Evolutionary conservation across 2,329 filamentous ascomycete genomes (phyloP).

Genomic region (Waltergamsia citrina): DNA sequence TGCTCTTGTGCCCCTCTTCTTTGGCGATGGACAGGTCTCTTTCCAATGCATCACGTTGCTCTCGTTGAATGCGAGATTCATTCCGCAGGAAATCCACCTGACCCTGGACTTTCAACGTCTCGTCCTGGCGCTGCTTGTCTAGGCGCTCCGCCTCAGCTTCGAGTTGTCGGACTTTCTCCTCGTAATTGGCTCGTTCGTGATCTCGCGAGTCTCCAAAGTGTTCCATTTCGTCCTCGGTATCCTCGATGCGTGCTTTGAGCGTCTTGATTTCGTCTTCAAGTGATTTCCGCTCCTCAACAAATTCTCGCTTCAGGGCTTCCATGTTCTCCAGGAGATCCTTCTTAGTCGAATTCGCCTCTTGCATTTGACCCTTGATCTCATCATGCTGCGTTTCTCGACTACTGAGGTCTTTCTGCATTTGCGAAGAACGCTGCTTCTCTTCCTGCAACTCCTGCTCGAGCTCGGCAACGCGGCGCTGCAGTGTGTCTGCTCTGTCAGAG

Average conservation of each 20-base stretch:
- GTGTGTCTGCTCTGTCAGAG: constrained; percentile 34
- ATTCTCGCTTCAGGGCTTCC: constrained; percentile 83
- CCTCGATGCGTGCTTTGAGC: constrained; percentile 70
- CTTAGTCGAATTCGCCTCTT: constrained; percentile 87
- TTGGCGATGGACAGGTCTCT: constrained; percentile 44
- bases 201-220: constrained; percentile 74
- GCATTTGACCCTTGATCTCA: constrained; percentile 58
- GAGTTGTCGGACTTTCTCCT: constrained; percentile 58
- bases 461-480: constrained; percentile 41
- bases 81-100: constrained; percentile 55
- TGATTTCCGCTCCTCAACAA: constrained; percentile 72
- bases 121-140: constrained; percentile 46
- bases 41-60: constrained; percentile 50
- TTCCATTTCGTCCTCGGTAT: constrained; percentile 87
- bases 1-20: constrained; percentile 42
- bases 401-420: constrained; percentile 61
- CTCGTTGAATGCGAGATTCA: constrained; percentile 48
- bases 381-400: constrained; percentile 45
- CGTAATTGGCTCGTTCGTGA: constrained; percentile 63
- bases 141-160: constrained; percentile 62
- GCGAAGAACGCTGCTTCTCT: constrained; percentile 59
- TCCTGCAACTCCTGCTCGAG: constrained; percentile 71
- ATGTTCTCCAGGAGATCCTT: constrained; percentile 91
- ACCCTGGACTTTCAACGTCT: constrained; percentile 47
- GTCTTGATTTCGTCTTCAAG: constrained; percentile 72